Conservation (phyloP, 192 early-diverging fungal species). For the Backusella macrospora region DNA sequence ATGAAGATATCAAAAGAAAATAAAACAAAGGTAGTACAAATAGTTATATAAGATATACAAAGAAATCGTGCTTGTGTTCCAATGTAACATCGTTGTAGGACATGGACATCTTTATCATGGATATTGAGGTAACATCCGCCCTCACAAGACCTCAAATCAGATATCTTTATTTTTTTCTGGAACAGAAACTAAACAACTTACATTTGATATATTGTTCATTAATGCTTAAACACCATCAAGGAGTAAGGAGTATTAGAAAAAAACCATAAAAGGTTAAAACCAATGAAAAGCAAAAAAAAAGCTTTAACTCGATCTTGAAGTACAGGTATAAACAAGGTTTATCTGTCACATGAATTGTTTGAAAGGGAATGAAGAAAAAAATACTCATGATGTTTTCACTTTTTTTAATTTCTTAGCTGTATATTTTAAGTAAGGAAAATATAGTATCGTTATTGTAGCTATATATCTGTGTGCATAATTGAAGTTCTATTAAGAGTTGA, state of each 20-base stretch:
- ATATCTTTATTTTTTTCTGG: neutral
- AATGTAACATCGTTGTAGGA: neutral
- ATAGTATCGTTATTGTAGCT: no score
- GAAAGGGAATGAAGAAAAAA: constrained; percentile 1
- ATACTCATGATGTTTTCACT: neutral
- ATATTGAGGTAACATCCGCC: neutral
- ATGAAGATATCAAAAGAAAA: neutral
- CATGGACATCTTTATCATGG: neutral
- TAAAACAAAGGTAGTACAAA: neutral
- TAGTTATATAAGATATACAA: constrained; percentile 1
- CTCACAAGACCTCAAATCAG: constrained; percentile 13
- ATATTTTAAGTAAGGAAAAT: no score
- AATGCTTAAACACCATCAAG: neutral
- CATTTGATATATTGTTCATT: neutral
- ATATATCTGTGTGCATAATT: neutral
- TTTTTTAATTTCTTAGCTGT: neutral
- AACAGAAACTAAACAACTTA: neutral
- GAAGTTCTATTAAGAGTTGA: neutral
- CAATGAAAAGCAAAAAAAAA: neutral
- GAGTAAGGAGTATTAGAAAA: no score
- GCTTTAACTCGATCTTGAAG: neutral
- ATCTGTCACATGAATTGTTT: constrained; percentile 10
- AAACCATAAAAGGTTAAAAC: neutral
- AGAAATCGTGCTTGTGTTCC: constrained; percentile 4
- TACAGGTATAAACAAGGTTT: neutral